These are phyloP conservation scores for Meredithiella fracta DNA, from an alignment of 2,329 filamentous ascomycete genomes.

Conservation along the genomic window DNA sequence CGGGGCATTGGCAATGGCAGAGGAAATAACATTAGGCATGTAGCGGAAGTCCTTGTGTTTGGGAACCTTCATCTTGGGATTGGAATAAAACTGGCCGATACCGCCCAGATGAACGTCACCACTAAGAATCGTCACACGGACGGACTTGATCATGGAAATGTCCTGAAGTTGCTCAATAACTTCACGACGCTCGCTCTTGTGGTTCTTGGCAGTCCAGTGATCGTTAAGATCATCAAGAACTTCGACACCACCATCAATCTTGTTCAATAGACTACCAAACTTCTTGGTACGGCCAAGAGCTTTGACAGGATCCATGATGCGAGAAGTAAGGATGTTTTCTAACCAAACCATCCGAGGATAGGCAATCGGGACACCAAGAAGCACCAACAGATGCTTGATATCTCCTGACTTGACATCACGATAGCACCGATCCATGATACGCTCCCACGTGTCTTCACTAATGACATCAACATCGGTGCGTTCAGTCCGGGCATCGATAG, in stretches of 20 bases:
- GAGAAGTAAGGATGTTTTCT: slow-evolving; percentile 58
- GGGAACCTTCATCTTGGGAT: slow-evolving; percentile 58
- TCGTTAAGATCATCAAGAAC: slow-evolving; percentile 86
- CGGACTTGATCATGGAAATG: slow-evolving; percentile 78
- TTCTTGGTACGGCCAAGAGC: slow-evolving; percentile 68
- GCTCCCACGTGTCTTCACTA: slow-evolving; percentile 64
- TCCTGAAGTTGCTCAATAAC: slow-evolving; percentile 86
- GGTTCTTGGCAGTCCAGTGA: slow-evolving; percentile 92
- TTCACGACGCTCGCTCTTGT: slow-evolving; percentile 77
- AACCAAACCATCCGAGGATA: slow-evolving; percentile 61
- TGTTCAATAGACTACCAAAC: slow-evolving; percentile 67
- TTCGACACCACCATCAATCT: slow-evolving; percentile 81
- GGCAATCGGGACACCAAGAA: slow-evolving; percentile 70
- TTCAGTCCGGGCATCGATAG: slow-evolving; percentile 82
- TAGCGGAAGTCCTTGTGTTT: slow-evolving; percentile 92
- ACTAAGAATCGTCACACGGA: slow-evolving; percentile 78
- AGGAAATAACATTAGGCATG: slow-evolving; percentile 91
- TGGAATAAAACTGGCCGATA: slow-evolving; percentile 88
- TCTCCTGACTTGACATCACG: slow-evolving; percentile 67
- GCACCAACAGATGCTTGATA: slow-evolving; percentile 76
- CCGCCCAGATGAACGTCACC: slow-evolving; percentile 90
- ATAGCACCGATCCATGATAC: slow-evolving; percentile 73
- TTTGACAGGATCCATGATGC: slow-evolving; percentile 76
- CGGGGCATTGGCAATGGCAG: slow-evolving; percentile 84
- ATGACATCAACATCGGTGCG: slow-evolving; percentile 70